Evolutionary conservation across 208 protist genomes (phyloP), one percentile per base, ranked within the genome.

Genomic region (Crithidia fasciculata): DNA sequence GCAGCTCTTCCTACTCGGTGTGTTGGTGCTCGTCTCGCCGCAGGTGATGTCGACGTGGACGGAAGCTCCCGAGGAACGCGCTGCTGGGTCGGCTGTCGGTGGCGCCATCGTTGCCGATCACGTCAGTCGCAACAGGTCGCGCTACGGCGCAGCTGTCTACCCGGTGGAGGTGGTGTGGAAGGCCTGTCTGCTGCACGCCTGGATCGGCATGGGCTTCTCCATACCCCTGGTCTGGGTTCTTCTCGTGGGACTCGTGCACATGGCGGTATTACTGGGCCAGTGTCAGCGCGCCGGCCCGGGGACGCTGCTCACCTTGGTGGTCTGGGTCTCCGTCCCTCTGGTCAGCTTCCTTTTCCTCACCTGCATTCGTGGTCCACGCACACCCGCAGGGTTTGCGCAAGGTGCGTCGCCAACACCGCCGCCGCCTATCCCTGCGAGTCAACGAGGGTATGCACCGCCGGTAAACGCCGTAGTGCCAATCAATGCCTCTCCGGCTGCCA

Each of bases 1-100:
- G 16, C 73, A 91, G 78, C 69, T 96, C 13, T 74, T 95, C 2
- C 18, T 96, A 19, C 80, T 92, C 18, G 92, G 92, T 16, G 47
- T 85, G 53, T 57, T 96, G 4, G 81, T 96, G 9, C 61, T 94
- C 15, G 67, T 95, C 9, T 88, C 79, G 7, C 92, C 92, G 56
- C 74, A 90, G 53, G 88, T 96, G 37, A 90, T 93, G 65, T 66
- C 52, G 13, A 64, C 72, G 19, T 86, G 69, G 64, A 81, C 85
- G 37, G 28, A 28, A 16, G 2, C 50, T 16, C 13, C n/a, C 57
- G 40, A 19, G 44, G 40, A 52, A 40, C 43, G 28, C 59, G 39
- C 8, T 13, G 12, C 62, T n/a, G 50, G 5, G 12, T 8, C 59
- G 36, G 59, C 61, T 4, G 40, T 13, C 39, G 60, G 59, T 18